phyloP scores from a whole-genome alignment of 148 eudicot species.

The Amaranthus hypochondriacus region DNA sequence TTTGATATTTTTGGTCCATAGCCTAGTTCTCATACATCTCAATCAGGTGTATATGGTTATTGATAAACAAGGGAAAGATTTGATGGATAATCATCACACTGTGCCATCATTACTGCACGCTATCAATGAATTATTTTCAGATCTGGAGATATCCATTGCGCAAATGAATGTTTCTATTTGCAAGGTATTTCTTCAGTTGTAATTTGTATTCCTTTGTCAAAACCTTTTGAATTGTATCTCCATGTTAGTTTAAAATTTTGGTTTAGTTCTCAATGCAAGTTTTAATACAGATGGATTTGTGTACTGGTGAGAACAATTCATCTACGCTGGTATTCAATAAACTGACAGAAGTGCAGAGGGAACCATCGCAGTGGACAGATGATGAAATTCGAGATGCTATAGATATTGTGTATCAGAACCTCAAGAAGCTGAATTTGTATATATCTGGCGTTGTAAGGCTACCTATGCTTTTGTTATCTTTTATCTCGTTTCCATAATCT shows the following conservation, averaged over 20 bases:
- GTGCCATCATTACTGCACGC: slow-evolving; percentile 53
- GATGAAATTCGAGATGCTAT: slow-evolving; percentile 67
- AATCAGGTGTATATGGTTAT: slow-evolving; percentile 74
- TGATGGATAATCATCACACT: slow-evolving; percentile 67
- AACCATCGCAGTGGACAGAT: slow-evolving; percentile 75
- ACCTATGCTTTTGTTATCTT: not conserved
- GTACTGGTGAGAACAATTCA: slow-evolving; percentile 48
- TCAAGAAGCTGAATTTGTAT: slow-evolving; percentile 67
- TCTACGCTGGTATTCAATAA: slow-evolving; percentile 50
- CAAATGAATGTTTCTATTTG: slow-evolving; percentile 49
- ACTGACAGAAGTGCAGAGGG: slow-evolving; percentile 56
- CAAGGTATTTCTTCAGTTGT: slow-evolving; percentile 38
- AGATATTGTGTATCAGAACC: slow-evolving; percentile 60
- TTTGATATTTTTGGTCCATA: not conserved
- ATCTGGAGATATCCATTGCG: slow-evolving; percentile 69
- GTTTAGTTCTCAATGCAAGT: slow-evolving; percentile 3
- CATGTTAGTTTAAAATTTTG: not conserved
- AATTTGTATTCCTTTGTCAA: not conserved
- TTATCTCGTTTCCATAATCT: not conserved
- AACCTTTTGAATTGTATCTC: not conserved
- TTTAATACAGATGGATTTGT: slow-evolving; percentile 51
- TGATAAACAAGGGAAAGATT: slow-evolving; percentile 63
- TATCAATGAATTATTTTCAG: slow-evolving; percentile 54
- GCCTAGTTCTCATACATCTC: slow-evolving; percentile 6
- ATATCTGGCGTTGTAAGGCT: slow-evolving; percentile 57